phyloP scores from a whole-genome alignment of 305 asterid species.

The Ruellia speciosa region DNA sequence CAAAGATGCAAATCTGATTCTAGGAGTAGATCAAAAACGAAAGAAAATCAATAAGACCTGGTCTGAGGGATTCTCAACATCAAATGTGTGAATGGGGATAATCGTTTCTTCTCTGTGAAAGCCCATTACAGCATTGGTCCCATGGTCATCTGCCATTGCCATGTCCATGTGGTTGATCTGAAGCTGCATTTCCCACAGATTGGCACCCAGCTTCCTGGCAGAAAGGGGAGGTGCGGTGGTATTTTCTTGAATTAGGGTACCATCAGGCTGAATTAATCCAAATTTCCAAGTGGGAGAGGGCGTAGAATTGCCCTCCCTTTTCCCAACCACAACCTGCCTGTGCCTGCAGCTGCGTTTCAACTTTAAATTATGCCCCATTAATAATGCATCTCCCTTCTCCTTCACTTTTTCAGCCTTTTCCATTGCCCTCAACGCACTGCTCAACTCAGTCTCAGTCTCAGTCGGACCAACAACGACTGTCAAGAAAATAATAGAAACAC shows the following conservation, averaged over 20 bases:
- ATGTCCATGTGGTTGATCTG: constrained; percentile 17
- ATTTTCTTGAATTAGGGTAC: constrained; percentile 47
- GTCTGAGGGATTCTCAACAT: no score
- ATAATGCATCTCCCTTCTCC: constrained; percentile 6
- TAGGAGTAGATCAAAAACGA: no score
- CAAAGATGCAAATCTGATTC: no score
- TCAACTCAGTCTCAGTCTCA: neutral
- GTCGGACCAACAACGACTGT: constrained; percentile 15
- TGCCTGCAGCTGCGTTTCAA: constrained; percentile 37
- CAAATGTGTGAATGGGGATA: no score
- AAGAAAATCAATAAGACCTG: no score
- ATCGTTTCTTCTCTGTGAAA: no score
- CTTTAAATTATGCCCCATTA: constrained; percentile 32
- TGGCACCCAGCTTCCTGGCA: constrained; percentile 73
- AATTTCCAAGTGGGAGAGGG: constrained; percentile 75
- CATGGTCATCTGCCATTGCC: constrained; percentile 20
- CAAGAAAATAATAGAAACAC: no score
- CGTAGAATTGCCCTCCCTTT: constrained; percentile 64
- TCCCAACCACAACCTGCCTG: constrained; percentile 37
- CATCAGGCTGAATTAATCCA: constrained; percentile 48
- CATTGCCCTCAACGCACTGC: neutral
- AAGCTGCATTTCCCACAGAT: constrained; percentile 67
- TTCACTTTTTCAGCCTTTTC: constrained; percentile 20
- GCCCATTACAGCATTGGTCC: constrained; percentile 1
- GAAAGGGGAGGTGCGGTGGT: constrained; percentile 31